Base-by-base conservation (phyloP, 768 basidiomycete species). In the Strobilomyces echinocephalus region DNA sequence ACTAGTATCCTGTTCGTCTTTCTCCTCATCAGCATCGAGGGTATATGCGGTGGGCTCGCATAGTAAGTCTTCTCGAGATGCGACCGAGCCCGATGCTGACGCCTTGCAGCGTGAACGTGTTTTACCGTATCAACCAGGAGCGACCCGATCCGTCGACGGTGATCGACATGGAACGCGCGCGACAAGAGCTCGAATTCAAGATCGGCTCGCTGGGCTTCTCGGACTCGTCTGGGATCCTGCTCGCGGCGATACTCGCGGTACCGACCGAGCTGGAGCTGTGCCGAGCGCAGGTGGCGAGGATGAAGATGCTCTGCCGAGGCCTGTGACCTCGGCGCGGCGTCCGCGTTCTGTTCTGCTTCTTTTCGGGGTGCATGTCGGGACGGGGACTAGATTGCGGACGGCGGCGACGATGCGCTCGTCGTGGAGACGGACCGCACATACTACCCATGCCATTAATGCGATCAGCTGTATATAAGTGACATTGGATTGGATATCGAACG, bases 171-270 rank as follows among this genome's bases (percentile, higher is more conserved):
- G 87, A 87, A 63, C 77, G 81, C 35, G 74, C 78, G 26, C 77
- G 79, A 63, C 89, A 92, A 66, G 88, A 89, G 63, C 79, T 84
- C 42, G 92, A 94, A 71, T 94, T 93, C 73, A 85, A 84, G 76
- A 95, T 95, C 49, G 91, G 91, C 8, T 88, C 88, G 3, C 85
- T 95, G 43, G 93, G 93, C 2, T 87, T 94, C 55, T 77, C 90
- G 6, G 93, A 95, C 66, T 88, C 86, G 26, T 76, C 80, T 16
- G 91, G 91, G 0, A 91, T 82, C 50, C 60, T 81, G 30, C 47
- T 73, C 6, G 77, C 76, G 0, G 63, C 69, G 7, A 40, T 78
- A 3, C 58, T 77, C 21, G 70, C 76, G 1, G 71, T 75, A 28
- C 75, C 75, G 11, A 73, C 70, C 36, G 91, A 94, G 69, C 61